phyloP scores from a whole-genome alignment of 768 basidiomycete species.

The Mycena sanguinolenta region DNA sequence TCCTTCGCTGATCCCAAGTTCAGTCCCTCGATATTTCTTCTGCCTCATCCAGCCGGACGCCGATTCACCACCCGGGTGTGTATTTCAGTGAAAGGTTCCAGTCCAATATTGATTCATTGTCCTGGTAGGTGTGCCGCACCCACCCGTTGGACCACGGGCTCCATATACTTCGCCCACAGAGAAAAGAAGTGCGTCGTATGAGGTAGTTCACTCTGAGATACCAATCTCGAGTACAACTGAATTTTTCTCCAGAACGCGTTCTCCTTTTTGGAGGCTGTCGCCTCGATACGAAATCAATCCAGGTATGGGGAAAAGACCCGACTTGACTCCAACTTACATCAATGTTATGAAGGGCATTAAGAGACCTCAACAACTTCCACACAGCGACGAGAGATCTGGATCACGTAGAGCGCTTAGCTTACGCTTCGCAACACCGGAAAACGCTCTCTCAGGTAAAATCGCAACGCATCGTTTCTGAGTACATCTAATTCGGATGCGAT shows the following conservation, averaged over 20 bases:
- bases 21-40: too few relatives aligned
- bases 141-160: neutral
- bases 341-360: neutral
- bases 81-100: too few relatives aligned
- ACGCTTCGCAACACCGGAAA: conserved; percentile 2
- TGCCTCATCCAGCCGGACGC: too few relatives aligned
- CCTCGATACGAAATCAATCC: neutral
- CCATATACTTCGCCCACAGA: neutral
- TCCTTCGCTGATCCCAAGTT: too few relatives aligned
- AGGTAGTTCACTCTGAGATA: neutral
- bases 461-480: neutral
- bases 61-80: neutral
- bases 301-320: neutral
- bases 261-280: neutral
- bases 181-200: neutral
- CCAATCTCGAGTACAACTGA: neutral
- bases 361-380: neutral
- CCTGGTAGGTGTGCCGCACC: neutral
- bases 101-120: neutral
- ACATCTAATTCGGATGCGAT: neutral
- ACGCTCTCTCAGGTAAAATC: conserved; percentile 3
- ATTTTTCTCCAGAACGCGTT: conserved; percentile 1
- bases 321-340: neutral
- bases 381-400: neutral
- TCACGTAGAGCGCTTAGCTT: neutral